Evolutionary conservation across 305 asterid species (phyloP), one percentile per base, ranked within the genome.

Genomic region (Plantago lanceolata): DNA sequence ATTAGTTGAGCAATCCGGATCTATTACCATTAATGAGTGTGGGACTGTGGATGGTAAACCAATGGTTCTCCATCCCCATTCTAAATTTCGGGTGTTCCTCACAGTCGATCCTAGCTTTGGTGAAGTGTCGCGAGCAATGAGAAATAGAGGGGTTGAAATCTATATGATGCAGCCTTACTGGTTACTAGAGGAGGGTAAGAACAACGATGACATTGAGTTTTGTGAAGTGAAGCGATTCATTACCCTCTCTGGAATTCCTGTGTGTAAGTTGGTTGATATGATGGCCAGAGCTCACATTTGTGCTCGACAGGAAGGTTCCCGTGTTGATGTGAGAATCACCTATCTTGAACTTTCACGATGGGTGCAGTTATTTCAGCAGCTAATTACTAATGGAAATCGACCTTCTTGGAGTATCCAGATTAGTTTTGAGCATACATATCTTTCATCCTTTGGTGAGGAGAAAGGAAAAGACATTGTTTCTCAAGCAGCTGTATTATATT

Each of bases 41-140:
- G 99, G 99, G 57, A 79, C 82, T 69, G 88, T 90, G 63, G 88
- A 94, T 48, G 99, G 99, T 62, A 74, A 82, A 52, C 90, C 97
- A 17, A 78, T 90, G 73, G 81, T 90, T 76, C 84, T 94, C 61
- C 95, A 78, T 56, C 99, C 99, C 29, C 96, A 94, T 78, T 89
- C 94, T 64, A 81, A 79, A 57, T 94, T 94, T 67, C 88, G 97
- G 61, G 83, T 94, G 97, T 94, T 94, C 75, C 82, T 94, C 65
- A 94, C 99, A 20, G 94, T 94, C 18, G 86, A 90, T 74, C 97
- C 99, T 65, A 75, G 73, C 81, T 74, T 74, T 68, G 99, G 99
- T 68, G 99, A 94, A 71, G 96, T 94, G 50, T 94, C 99, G 60
- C 85, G 99, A 71, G 99, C 99, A 65, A 94, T 94, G 99, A 78